These are phyloP conservation scores for Eragrostis curvula DNA, from an alignment of 176 grass and related monocot species.

Conservation along the genomic window DNA sequence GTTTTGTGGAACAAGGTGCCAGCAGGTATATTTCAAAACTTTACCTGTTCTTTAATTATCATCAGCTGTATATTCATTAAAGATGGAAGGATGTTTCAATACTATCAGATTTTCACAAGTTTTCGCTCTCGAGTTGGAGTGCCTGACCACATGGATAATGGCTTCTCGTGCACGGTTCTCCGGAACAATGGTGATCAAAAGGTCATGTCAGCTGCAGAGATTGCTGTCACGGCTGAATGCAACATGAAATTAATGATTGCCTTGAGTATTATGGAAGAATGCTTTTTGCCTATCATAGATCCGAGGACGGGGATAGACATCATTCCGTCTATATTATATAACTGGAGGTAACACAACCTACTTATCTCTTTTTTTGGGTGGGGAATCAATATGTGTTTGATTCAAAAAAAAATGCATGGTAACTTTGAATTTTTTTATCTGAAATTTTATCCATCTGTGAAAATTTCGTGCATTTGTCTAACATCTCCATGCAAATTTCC, in stretches of 20 bases:
- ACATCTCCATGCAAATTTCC: slow-evolving; percentile 12
- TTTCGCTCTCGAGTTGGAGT: slow-evolving; percentile 75
- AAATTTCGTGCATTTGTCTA: slow-evolving; percentile 8
- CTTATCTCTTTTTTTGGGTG: slow-evolving; percentile 7
- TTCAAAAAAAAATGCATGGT: background rate
- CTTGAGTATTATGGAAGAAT: slow-evolving; percentile 90
- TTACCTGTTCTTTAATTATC: slow-evolving; percentile 27
- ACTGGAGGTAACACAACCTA: slow-evolving; percentile 66
- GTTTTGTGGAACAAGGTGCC: slow-evolving; percentile 84
- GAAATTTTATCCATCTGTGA: background rate
- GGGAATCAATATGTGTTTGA: slow-evolving; percentile 18
- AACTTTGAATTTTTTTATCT: slow-evolving; percentile 28
- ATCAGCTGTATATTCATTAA: background rate
- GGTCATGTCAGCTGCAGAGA: slow-evolving; percentile 48
- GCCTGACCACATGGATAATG: slow-evolving; percentile 51
- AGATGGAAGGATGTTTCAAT: slow-evolving; percentile 16
- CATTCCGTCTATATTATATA: slow-evolving; percentile 82
- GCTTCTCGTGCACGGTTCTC: slow-evolving; percentile 70
- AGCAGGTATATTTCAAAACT: slow-evolving; percentile 61
- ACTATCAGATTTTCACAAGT: slow-evolving; percentile 60
- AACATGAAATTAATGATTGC: slow-evolving; percentile 89
- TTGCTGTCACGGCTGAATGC: slow-evolving; percentile 86
- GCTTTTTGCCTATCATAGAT: slow-evolving; percentile 85
- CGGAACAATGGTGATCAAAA: slow-evolving; percentile 72
- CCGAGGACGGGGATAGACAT: slow-evolving; percentile 79